Evolutionary conservation across 805 yeast genomes (phyloP).

Genomic region (Kockiozyma suomiensis): DNA sequence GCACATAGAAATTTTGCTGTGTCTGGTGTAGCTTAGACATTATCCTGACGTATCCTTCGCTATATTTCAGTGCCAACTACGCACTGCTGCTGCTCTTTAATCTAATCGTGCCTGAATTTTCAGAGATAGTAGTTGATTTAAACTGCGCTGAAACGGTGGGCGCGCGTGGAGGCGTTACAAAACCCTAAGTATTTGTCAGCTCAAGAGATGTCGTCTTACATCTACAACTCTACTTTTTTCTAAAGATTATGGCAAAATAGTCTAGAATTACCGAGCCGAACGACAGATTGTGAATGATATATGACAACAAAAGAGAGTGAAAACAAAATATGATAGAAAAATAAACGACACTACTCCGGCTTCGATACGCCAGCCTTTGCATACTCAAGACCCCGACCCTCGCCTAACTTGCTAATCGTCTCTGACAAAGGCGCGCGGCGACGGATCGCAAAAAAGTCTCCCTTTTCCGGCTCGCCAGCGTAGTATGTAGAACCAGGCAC

Average conservation of each 20-base stretch:
- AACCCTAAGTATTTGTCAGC: too few relatives aligned
- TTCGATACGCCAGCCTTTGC: conserved; percentile 17
- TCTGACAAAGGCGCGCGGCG: conserved; percentile 81
- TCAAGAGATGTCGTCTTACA: too few relatives aligned
- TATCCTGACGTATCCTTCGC: too few relatives aligned
- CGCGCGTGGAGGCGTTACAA: too few relatives aligned
- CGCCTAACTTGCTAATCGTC: conserved; percentile 74
- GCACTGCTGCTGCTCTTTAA: not conserved
- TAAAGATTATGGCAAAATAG: too few relatives aligned
- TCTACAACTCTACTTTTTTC: too few relatives aligned
- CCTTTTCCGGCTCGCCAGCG: not conserved
- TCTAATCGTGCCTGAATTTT: too few relatives aligned
- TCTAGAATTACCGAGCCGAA: too few relatives aligned
- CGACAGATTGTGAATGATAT: not conserved
- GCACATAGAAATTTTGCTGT: conserved; percentile 29
- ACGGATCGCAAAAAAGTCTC: conserved; percentile 76
- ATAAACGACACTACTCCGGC: not conserved
- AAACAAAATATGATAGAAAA: not conserved
- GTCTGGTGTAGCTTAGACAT: conserved; percentile 33
- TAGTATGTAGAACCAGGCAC: conserved; percentile 31
- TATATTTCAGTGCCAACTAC: too few relatives aligned
- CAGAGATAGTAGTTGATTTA: too few relatives aligned
- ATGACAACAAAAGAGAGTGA: not conserved
- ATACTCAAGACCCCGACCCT: conserved; percentile 37
- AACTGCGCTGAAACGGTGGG: not conserved